Percentiles rank a stretch among this genome's conserved stretches.
phyloP scores from a whole-genome alignment of 176 grass and related monocot species.

The Ananas comosus region DNA sequence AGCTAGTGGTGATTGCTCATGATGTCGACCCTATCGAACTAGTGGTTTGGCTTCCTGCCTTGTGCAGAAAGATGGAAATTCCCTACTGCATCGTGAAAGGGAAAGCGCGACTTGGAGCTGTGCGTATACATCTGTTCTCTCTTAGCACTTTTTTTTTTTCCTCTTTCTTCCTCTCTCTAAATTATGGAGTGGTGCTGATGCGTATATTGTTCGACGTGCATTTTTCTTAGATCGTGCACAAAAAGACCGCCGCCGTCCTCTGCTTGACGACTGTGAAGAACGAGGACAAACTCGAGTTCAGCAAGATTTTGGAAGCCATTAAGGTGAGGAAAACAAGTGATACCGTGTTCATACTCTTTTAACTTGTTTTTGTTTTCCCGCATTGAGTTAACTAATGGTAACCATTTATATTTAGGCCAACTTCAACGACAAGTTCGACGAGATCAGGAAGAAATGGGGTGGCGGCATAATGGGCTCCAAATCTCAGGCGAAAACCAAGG shows the following conservation, averaged over 20 bases:
- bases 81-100: conserved; percentile 37
- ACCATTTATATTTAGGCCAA: conserved; percentile 15
- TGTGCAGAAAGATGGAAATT: conserved; percentile 36
- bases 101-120: conserved; percentile 29
- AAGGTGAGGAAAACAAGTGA: conserved; percentile 17
- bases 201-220: neutral
- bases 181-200: neutral
- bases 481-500: conserved; percentile 33
- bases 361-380: neutral
- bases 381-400: neutral
- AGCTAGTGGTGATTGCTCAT: conserved; percentile 33
- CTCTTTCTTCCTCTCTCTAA: too few relatives aligned
- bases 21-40: conserved; percentile 33
- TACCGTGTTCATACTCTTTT: neutral
- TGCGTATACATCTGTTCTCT: neutral
- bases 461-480: conserved; percentile 36
- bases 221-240: conserved; percentile 28
- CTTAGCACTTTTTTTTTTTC: neutral
- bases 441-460: conserved; percentile 34
- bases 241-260: conserved; percentile 26
- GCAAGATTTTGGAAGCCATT: conserved; percentile 38
- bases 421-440: conserved; percentile 36
- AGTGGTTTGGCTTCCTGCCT: conserved; percentile 28
- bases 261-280: conserved; percentile 35
- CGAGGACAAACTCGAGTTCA: conserved; percentile 40